Evolutionary conservation across 2,329 filamentous ascomycete species (phyloP).

Genomic region (Claviceps capensis): DNA sequence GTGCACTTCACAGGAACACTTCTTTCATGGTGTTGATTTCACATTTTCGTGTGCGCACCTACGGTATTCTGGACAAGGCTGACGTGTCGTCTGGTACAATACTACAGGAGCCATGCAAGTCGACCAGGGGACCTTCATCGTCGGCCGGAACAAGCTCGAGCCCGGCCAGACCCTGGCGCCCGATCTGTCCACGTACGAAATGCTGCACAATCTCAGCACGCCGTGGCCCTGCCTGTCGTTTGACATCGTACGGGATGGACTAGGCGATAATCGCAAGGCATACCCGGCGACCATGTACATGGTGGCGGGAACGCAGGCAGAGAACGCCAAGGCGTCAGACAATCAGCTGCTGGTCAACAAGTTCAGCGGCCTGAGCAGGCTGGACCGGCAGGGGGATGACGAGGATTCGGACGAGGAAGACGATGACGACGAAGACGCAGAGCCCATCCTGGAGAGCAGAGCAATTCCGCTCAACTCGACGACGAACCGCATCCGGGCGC

Average conservation of each 20-base stretch:
- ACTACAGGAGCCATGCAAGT: conserved; percentile 60
- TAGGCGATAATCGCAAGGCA: conserved; percentile 81
- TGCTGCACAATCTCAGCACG: conserved; percentile 88
- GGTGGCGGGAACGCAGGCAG: conserved; percentile 88
- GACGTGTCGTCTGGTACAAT: neutral
- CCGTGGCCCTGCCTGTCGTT: conserved; percentile 97
- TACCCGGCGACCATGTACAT: conserved; percentile 94
- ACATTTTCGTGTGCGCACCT: too few species aligned
- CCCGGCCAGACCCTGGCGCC: conserved; percentile 83
- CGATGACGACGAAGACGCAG: conserved; percentile 63
- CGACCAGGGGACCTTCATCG: conserved; percentile 90
- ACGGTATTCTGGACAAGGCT: neutral
- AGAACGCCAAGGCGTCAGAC: conserved; percentile 58
- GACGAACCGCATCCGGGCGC: conserved; percentile 83
- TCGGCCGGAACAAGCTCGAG: conserved; percentile 81
- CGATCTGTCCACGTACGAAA: conserved; percentile 89
- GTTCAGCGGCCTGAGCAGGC: conserved; percentile 79
- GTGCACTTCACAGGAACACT: neutral
- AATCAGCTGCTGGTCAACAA: conserved; percentile 96
- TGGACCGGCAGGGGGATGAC: conserved; percentile 59
- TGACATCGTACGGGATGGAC: conserved; percentile 72
- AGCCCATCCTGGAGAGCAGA: conserved; percentile 89
- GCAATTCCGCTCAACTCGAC: conserved; percentile 74
- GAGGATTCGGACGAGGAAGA: conserved; percentile 49
- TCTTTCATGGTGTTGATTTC: neutral